Conservation (phyloP, 2,329 filamentous ascomycete genomes). For the Apiospora kogelbergensis region DNA sequence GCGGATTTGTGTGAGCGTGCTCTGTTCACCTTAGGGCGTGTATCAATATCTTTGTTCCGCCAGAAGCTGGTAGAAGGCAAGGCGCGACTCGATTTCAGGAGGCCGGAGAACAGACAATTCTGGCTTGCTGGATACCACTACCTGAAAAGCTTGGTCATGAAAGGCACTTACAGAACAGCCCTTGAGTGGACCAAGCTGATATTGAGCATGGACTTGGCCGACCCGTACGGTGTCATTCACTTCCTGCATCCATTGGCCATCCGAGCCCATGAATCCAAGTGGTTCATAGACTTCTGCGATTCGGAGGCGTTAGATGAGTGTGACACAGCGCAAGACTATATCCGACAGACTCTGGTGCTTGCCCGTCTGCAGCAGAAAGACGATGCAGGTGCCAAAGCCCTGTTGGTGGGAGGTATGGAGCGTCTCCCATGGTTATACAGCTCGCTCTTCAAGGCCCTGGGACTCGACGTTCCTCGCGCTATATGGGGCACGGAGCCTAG, state of each 20-base stretch:
- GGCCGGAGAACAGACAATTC: slow-evolving; percentile 88
- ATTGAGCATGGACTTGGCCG: slow-evolving; percentile 70
- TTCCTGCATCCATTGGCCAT: slow-evolving; percentile 82
- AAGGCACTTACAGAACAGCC: slow-evolving; percentile 91
- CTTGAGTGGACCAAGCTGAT: slow-evolving; percentile 92
- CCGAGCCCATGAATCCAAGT: slow-evolving; percentile 73
- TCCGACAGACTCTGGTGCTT: slow-evolving; percentile 74
- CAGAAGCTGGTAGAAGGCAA: slow-evolving; percentile 74
- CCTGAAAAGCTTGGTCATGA: slow-evolving; percentile 78
- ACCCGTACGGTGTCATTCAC: slow-evolving; percentile 82
- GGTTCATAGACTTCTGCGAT: slow-evolving; percentile 70
- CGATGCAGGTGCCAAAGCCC: slow-evolving; percentile 60
- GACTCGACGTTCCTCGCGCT: slow-evolving; percentile 73
- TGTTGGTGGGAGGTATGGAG: slow-evolving; percentile 68
- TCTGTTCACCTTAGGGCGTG: slow-evolving; percentile 89
- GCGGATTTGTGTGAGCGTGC: slow-evolving; percentile 88
- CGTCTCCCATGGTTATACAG: slow-evolving; percentile 83
- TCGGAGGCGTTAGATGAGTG: slow-evolving; percentile 41
- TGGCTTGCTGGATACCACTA: slow-evolving; percentile 91
- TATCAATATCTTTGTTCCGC: slow-evolving; percentile 79
- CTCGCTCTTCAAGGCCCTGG: slow-evolving; percentile 76
- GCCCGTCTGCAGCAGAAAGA: slow-evolving; percentile 74
- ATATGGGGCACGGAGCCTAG: slow-evolving; percentile 80
- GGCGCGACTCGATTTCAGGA: slow-evolving; percentile 76
- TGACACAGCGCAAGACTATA: slow-evolving; percentile 52